Evolutionary conservation across 2,329 filamentous ascomycete species (phyloP), one percentile per base, ranked within the genome.

Genomic region (Colletotrichum sp.): DNA sequence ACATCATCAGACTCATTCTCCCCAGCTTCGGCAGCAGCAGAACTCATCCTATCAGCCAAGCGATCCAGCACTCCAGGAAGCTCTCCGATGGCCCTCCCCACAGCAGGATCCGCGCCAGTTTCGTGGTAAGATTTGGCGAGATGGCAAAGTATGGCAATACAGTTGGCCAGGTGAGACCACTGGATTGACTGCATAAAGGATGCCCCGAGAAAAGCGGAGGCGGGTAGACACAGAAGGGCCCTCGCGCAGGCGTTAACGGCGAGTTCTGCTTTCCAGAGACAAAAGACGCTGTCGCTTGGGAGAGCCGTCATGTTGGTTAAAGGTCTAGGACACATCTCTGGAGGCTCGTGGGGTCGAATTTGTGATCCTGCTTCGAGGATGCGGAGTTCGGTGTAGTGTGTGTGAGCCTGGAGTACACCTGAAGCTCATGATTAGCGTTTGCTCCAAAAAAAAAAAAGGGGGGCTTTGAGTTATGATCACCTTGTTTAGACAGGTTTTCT

Each of bases 381-480:
- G 43, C 43, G 43, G 43, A 52, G 43, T 13, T 52, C 43, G n/a
- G 43, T 21, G n/a, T 52, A 52, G 43, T 52, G 43, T 21, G 43
- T 52, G 6, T 52, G 43, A 21, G 43, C 43, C 43, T 21, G n/a
- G 4, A 52, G 43, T 52, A 21, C 43, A 52, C n/a, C 43, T 52
- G 43, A 8, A 52, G 12, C 12, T 24, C 6, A 24, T 21, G 1
- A 6, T 52, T 8, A 52, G 43, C 0, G 3, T 8, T 21, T 13
- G 3, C 43, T 52, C 43, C 43, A 0, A 3, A 1, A 6, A 48
- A 0, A n/a, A n/a, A n/a, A n/a, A n/a, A n/a, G n/a, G n/a, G n/a
- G 6, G 4, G 4, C 6, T 52, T 12, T 12, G 6, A 4, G 1
- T 0, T 21, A 3, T 0, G 1, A 12, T 24, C 6, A 52, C 43